Base-by-base conservation (phyloP, 2,329 filamentous ascomycete species). In the Macroventuria anomochaeta region DNA sequence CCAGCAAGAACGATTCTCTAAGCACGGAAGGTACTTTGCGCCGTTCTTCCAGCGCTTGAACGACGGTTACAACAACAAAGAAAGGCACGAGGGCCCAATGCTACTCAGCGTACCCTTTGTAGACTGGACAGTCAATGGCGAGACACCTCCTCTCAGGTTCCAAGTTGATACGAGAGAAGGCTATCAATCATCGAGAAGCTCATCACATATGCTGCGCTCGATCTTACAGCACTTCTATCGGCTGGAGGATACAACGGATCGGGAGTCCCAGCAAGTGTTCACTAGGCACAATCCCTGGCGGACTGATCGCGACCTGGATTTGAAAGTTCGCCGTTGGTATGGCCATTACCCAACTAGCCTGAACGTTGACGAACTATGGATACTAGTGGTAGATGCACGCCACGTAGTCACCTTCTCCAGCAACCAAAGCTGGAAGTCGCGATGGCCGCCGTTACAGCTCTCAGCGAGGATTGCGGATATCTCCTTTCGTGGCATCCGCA, bases 341-440 rank as follows among this genome's bases (percentile, higher is more conserved):
- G 75, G 76, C 2, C 69, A 76, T 36, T 75, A 78, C 48, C 76
- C 76, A 6, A 72, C 70, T 5, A 66, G 67, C 8, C 63, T 78
- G 10, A 77, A 77, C 42, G 75, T 78, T 2, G 76, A 78, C 55
- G 76, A 78, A 51, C 56, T 78, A 3, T 78, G 76, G 76, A 71
- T 78, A 15, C 63, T 78, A 3, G 73, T 73, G 0, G 59, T 78
- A 3, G 76, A 78, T 61, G 53, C 68, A 4, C 64, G 73, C 21
- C 75, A 78, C 49, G 66, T 77, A 20, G 75, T 77, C 11, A 78
- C 76, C 0, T 77, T 77, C 44, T 76, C 75, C 0, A 75, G 69
- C 40, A 78, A 78, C 42, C 75, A 77, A 53, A 76, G 71, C 1
- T 79, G 76, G 76, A 79, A 78, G 50, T 71, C 74, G 8, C 64